Evolutionary conservation across 257 asterid species (phyloP).

Genomic region (Scutellaria baicalensis): DNA sequence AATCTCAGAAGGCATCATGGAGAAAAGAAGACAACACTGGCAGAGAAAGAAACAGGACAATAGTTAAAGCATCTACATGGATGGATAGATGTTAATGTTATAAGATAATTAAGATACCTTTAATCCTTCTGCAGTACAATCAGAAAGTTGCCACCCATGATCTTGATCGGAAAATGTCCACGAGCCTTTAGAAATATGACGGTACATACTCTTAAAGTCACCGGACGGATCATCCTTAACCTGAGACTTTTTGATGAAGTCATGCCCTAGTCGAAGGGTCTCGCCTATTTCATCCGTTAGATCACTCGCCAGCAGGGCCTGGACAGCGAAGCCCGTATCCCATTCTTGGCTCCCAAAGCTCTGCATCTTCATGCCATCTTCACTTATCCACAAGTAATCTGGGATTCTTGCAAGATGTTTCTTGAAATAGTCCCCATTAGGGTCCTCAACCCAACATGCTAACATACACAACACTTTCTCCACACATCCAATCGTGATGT

Average conservation of each 20-base stretch:
- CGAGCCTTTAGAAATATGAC: slow-evolving; percentile 84
- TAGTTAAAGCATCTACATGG: no score
- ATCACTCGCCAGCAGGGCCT: slow-evolving; percentile 66
- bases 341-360: slow-evolving; percentile 87
- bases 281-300: slow-evolving; percentile 55
- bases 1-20: slow-evolving; percentile 68
- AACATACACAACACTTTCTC: slow-evolving; percentile 68
- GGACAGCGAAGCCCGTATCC: slow-evolving; percentile 83
- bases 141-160: slow-evolving; percentile 99
- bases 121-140: slow-evolving; percentile 90
- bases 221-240: slow-evolving; percentile 79
- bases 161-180: slow-evolving; percentile 98
- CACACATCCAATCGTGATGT: slow-evolving; percentile 68
- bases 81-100: no score
- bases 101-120: no score
- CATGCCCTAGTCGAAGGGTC: slow-evolving; percentile 63
- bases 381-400: slow-evolving; percentile 70
- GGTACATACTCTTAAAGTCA: slow-evolving; percentile 66
- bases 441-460: slow-evolving; percentile 83
- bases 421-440: slow-evolving; percentile 67
- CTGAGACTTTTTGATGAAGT: slow-evolving; percentile 73
- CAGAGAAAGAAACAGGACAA: no score
- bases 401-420: slow-evolving; percentile 71
- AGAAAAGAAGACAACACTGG: slow-evolving; percentile 76
- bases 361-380: slow-evolving; percentile 91